Percentiles rank a stretch among this genome's conserved stretches.
phyloP scores from a whole-genome alignment of 2,329 filamentous ascomycete genomes.

The Colletotrichum eleusines region DNA sequence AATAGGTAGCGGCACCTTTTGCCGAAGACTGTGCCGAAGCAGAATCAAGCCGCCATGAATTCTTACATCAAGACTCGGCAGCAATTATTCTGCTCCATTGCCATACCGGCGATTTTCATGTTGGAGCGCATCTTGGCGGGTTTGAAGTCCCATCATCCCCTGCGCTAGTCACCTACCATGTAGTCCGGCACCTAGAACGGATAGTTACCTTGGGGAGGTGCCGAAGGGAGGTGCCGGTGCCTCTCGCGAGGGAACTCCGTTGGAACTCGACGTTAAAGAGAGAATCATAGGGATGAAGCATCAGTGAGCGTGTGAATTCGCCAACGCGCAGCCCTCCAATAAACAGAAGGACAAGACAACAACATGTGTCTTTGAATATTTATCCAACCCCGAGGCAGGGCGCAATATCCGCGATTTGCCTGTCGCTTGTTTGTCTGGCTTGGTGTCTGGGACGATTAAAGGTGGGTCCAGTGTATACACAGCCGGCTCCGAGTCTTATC shows the following conservation, averaged over 20 bases:
- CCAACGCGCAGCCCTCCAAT: not conserved
- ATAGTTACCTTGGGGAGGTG: slow-evolving; percentile 10
- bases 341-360: not conserved
- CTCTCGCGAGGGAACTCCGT: slow-evolving; percentile 1
- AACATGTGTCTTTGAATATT: not conserved
- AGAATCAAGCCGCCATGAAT: not conserved
- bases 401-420: slow-evolving; percentile 10
- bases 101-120: slow-evolving; percentile 27
- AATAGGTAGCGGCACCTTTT: slow-evolving; percentile 35
- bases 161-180: slow-evolving; percentile 5
- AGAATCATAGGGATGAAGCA: not conserved
- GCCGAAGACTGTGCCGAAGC: slow-evolving; percentile 36
- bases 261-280: not conserved
- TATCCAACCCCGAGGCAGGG: slow-evolving; percentile 12
- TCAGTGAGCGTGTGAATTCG: not conserved
- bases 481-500: slow-evolving; percentile 27
- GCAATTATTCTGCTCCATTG: not conserved
- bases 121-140: not conserved
- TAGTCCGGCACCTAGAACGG: slow-evolving; percentile 23
- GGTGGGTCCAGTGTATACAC: slow-evolving; percentile 1
- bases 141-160: slow-evolving; percentile 16
- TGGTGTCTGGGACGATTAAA: not conserved
- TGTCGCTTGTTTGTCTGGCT: not conserved
- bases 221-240: too few species aligned
- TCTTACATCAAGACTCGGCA: not conserved